These are phyloP conservation scores for Pseudodiploospora longispora DNA, from an alignment of 2,329 filamentous ascomycete species.

Conservation along the genomic window DNA sequence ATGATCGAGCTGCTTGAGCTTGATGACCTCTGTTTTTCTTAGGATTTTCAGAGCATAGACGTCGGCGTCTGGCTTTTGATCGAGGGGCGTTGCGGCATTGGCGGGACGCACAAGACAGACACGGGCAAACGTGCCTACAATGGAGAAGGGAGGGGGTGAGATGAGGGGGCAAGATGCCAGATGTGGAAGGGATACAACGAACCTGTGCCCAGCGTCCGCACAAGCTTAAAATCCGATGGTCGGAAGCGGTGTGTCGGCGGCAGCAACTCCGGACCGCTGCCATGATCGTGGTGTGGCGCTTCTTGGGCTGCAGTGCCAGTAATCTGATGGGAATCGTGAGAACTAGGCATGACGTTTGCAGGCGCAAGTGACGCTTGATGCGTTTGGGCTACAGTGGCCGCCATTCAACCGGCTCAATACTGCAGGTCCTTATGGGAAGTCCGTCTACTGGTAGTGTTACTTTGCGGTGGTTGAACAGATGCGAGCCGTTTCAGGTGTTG, in stretches of 20 bases:
- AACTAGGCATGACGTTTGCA: constrained; percentile 5
- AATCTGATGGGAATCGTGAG: constrained; percentile 5
- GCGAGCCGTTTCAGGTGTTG: constrained; percentile 1
- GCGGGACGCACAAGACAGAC: constrained; percentile 69
- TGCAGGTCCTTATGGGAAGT: too few relatives aligned
- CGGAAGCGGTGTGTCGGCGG: constrained; percentile 22
- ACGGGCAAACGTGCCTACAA: constrained; percentile 66
- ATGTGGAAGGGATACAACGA: constrained; percentile 17
- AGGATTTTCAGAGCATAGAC: constrained; percentile 80
- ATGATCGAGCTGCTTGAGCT: constrained; percentile 79
- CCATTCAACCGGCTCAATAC: constrained; percentile 6
- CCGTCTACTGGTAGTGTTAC: too few relatives aligned
- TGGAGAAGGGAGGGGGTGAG: neutral
- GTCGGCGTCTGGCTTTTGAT: constrained; percentile 27
- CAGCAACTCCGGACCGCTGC: constrained; percentile 10
- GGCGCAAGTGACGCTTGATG: constrained; percentile 6
- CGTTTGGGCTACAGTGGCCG: constrained; percentile 12
- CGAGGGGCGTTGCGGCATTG: constrained; percentile 32
- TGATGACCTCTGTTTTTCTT: constrained; percentile 65
- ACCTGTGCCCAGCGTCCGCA: constrained; percentile 73
- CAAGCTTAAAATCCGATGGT: constrained; percentile 56
- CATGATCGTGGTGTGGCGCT: neutral
- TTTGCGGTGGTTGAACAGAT: too few relatives aligned
- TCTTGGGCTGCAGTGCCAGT: constrained; percentile 1
- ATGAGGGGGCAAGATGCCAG: neutral